phyloP scores from a whole-genome alignment of 1,139 yeast species.

The Diutina neorugosa region DNA sequence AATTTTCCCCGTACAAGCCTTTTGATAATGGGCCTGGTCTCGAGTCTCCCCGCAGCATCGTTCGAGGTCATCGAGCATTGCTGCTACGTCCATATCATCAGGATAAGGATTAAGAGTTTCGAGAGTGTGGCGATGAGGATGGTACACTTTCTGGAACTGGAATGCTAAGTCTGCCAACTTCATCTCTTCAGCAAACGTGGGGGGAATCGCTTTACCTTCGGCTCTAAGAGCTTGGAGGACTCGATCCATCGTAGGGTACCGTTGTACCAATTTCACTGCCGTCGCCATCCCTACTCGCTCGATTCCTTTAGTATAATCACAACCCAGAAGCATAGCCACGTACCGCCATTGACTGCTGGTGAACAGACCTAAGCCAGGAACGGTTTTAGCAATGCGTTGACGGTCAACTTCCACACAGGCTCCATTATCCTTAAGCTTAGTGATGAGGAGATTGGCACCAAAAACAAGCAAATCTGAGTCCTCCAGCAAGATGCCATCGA shows the following conservation, averaged over 20 bases:
- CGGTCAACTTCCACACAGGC: constrained; percentile 59
- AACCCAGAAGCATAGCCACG: constrained; percentile 84
- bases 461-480: constrained; percentile 88
- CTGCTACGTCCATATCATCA: constrained; percentile 16
- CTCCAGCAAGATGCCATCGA: constrained; percentile 83
- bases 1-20: constrained; percentile 52
- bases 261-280: constrained; percentile 53
- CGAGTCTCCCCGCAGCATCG: constrained; percentile 54
- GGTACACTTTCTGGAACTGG: constrained; percentile 74
- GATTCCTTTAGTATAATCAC: constrained; percentile 89
- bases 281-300: constrained; percentile 71
- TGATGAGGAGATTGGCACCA: constrained; percentile 67
- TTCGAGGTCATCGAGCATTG: constrained; percentile 25
- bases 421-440: constrained; percentile 73
- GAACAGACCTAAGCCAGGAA: constrained; percentile 35
- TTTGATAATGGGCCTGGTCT: constrained; percentile 33
- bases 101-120: constrained; percentile 52
- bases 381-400: constrained; percentile 34
- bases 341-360: constrained; percentile 50
- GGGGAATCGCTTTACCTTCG: constrained; percentile 55
- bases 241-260: constrained; percentile 38
- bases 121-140: constrained; percentile 40
- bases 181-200: constrained; percentile 47
- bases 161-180: constrained; percentile 68
- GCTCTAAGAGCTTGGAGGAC: constrained; percentile 45